Evolutionary conservation across 2,329 filamentous ascomycete species (phyloP), one percentile per base, ranked within the genome.

Genomic region (Exophiala xenobiotica): DNA sequence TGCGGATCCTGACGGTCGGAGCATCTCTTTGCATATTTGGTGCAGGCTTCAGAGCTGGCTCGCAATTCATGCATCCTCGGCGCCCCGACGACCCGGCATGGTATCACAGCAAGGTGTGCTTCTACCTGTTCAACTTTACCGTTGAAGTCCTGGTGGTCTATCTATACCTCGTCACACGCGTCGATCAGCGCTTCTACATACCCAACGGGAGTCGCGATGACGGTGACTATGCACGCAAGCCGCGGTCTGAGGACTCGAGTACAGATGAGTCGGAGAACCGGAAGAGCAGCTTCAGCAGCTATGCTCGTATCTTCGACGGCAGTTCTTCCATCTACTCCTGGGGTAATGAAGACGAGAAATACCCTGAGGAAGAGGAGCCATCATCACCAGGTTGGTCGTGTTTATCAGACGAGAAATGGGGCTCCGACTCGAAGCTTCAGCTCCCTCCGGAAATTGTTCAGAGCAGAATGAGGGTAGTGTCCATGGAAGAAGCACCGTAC

Each of bases 51-150:
- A 80, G 88, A 33, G 74, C 80, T 24, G 86, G 78, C 11, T 79
- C 78, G 1, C 71, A 66, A 27, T 89, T 77, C 67, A 73, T 74
- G 50, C 63, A 74, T 1, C 70, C 71, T 22, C 78, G 76, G 19
- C 80, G 74, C 2, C 61, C 64, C 48, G 72, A 35, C 7, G 33
- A 81, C 49, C 82, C 87, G 1, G 83, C 83, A 3, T 87, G 84
- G 78, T 92, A 84, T 65, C 79, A 89, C 62, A 73, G 73, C 64
- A 87, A 85, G 65, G 79, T 83, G 1, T 81, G 79, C 61, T 95
- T 90, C 73, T 95, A 92, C 71, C 70, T 82, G 64, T 88, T 93
- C 73, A 87, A 88, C 70, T 93, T 87, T 64, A 73, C 73, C 12
- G 75, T 90, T 26, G 90, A 95, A 69, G 72, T 91, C 33, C 63